A percentile compares a stretch with the other conserved stretches of the same genome.
phyloP scores from a whole-genome alignment of 2,329 filamentous ascomycete species.

The Eutypa lata region DNA sequence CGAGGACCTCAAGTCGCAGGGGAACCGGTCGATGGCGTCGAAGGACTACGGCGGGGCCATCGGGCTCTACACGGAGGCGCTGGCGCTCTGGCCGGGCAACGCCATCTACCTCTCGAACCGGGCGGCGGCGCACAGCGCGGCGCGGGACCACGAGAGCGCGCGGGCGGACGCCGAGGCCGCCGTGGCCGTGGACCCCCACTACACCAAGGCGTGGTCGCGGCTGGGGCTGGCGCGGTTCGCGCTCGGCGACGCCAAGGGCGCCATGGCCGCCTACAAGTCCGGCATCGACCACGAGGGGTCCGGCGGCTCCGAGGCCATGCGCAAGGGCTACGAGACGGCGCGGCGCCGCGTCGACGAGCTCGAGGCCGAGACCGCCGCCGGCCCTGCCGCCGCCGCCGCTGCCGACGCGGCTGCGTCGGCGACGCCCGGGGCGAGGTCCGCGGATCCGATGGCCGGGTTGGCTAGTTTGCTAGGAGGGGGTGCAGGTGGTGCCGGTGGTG shows the following conservation, averaged over 20 bases:
- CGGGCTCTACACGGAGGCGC: constrained; percentile 82
- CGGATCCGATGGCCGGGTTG: constrained; percentile 67
- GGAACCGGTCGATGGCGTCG: constrained; percentile 91
- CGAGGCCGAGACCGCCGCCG: constrained; percentile 49
- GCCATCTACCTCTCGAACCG: constrained; percentile 98
- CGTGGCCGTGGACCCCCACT: constrained; percentile 81
- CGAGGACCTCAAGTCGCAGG: constrained; percentile 82
- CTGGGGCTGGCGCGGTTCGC: constrained; percentile 90
- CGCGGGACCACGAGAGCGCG: constrained; percentile 79
- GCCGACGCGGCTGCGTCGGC: constrained; percentile 38
- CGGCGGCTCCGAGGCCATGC: constrained; percentile 95
- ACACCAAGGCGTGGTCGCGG: constrained; percentile 96
- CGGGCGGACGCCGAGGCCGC: constrained; percentile 87
- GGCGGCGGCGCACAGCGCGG: constrained; percentile 86
- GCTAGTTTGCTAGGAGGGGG: constrained; percentile 67
- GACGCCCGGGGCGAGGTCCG: constrained; percentile 53
- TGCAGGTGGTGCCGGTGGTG: constrained; percentile 55
- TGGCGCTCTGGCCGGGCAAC: constrained; percentile 77
- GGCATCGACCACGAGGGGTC: constrained; percentile 93
- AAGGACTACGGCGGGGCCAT: constrained; percentile 87
- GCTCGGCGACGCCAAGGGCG: constrained; percentile 82
- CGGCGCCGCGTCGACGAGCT: constrained; percentile 84
- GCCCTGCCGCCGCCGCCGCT: constrained; percentile 46
- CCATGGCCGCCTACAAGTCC: constrained; percentile 90
- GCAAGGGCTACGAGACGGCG: constrained; percentile 92